Evolutionary conservation across 768 basidiomycete genomes (phyloP).

Genomic region (Omphalotus guepiniiformis): DNA sequence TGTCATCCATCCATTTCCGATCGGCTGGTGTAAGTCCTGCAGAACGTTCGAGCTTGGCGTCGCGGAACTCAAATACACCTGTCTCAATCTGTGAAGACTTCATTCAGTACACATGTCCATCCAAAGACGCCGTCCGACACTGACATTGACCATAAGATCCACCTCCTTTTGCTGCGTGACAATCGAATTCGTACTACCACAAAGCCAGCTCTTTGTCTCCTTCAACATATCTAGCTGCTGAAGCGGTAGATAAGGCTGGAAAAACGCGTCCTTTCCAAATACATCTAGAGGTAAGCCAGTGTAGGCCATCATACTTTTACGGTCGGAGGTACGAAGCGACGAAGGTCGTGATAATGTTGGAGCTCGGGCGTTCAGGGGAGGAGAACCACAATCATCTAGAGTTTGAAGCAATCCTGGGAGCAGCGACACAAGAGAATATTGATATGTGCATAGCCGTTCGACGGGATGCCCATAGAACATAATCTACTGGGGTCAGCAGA

Average conservation of each 20-base stretch:
- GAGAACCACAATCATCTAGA: conserved; percentile 88
- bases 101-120: neutral
- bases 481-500: conserved; percentile 51
- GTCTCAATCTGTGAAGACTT: conserved; percentile 70
- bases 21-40: conserved; percentile 87
- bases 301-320: conserved; percentile 86
- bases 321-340: conserved; percentile 82
- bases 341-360: conserved; percentile 61
- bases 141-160: conserved; percentile 86
- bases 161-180: conserved; percentile 91
- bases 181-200: conserved; percentile 94
- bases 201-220: conserved; percentile 80
- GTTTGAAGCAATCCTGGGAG: conserved; percentile 88
- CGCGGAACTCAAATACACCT: conserved; percentile 80
- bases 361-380: conserved; percentile 67
- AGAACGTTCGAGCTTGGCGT: conserved; percentile 73
- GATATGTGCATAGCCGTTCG: conserved; percentile 93
- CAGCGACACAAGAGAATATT: conserved; percentile 93
- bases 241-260: conserved; percentile 94
- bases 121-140: too few relatives aligned
- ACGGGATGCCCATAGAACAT: conserved; percentile 98
- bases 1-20: conserved; percentile 97
- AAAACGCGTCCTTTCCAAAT: conserved; percentile 95
- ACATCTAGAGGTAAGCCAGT: conserved; percentile 90
- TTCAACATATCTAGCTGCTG: conserved; percentile 90